Evolutionary conservation across 768 basidiomycete genomes (phyloP), one percentile per base, ranked within the genome.

Genomic region (Sutorius australiensis): DNA sequence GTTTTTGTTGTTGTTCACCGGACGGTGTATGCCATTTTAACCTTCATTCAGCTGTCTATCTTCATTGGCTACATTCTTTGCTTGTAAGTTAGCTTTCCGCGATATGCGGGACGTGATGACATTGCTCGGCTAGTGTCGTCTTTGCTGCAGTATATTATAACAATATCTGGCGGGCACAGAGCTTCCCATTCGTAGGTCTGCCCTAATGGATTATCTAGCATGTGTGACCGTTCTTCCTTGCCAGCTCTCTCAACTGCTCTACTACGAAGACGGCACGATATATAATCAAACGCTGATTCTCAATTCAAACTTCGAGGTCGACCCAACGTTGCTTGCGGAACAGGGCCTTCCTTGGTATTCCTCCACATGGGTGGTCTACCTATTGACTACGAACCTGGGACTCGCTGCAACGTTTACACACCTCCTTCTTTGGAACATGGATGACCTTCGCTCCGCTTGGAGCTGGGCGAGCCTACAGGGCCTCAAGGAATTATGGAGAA

Each of bases 131-230:
- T 59, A 62, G 61, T 63, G 74, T 55, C 62, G 75, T 67, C 66
- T 77, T 56, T 55, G 75, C 50, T 42, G 43, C 70, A 0, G 61
- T 74, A 0, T 79, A 72, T 59, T 76, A 77, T 11, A 72, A 61
- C 33, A 84, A 86, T 55, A 69, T 76, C 9, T 85, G 83, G 83
- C 65, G 78, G 39, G 77, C 76, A 2, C 78, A 82, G 60, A 77
- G 72, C 58, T 84, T 84, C 73, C 83, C 84, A 4, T 84, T 83
- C 69, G 72, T 75, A 64, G 41, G 65, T 53, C 2, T 79, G 78
- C 67, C 64, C 65, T 41, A 46, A 43, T 14, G 16, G 48, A 24
- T 40, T 3, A 5, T 17, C 14, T 6, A 9, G 9, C 21, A 7
- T 28, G 10, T 19, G 9, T 47, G 13, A 55, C 28, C 5, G 3